Conservation (phyloP, 2,329 filamentous ascomycete genomes). For the Ceratocystis albifundus region DNA sequence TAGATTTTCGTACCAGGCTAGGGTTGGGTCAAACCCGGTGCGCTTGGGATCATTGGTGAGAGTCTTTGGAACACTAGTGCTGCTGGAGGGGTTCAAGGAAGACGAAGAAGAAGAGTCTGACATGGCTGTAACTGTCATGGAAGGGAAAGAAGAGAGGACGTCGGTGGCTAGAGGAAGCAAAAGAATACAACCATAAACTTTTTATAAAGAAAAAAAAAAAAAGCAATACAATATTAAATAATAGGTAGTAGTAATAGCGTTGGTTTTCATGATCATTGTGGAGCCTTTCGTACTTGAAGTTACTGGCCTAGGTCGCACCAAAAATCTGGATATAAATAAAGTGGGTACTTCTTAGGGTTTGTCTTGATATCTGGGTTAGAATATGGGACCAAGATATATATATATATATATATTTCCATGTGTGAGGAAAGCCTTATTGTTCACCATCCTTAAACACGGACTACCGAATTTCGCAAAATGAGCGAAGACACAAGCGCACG, state of each 20-base stretch:
- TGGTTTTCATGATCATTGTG: neutral
- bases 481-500: constrained; percentile 17
- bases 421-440: neutral
- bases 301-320: constrained; percentile 6
- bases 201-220: neutral
- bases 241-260: neutral
- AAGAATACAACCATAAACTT: neutral
- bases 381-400: neutral
- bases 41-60: constrained; percentile 48
- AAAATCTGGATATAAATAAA: constrained; percentile 1
- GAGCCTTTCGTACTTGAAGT: neutral
- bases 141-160: neutral
- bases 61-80: constrained; percentile 27
- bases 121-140: constrained; percentile 4
- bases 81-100: neutral
- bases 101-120: constrained; percentile 6
- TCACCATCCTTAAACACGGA: neutral
- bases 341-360: neutral
- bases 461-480: constrained; percentile 9
- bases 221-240: neutral
- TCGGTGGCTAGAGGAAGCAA: neutral
- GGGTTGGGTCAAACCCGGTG: constrained; percentile 52
- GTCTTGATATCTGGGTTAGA: neutral
- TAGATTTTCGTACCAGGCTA: constrained; percentile 66
- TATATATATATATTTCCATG: neutral